These are phyloP conservation scores for Ophiostoma pallidulum DNA, from an alignment of 2,329 filamentous ascomycete species.

Conservation along the genomic window DNA sequence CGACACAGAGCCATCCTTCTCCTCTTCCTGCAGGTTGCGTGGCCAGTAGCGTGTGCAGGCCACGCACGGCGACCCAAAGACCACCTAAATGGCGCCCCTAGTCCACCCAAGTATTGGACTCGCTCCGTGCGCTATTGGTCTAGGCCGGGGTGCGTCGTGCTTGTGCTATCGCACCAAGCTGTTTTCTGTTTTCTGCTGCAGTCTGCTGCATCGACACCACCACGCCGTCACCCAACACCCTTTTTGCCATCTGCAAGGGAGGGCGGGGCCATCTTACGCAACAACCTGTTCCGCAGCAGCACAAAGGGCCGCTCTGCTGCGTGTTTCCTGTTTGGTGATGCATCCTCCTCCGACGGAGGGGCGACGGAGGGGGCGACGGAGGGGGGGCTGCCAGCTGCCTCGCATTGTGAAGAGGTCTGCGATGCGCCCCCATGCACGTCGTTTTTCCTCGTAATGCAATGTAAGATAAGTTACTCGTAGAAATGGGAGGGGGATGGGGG, in stretches of 20 bases:
- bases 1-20: too few relatives aligned
- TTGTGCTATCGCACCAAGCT: constrained; percentile 2
- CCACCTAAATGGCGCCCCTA: neutral
- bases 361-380: too few relatives aligned
- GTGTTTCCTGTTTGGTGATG: neutral
- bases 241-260: constrained; percentile 6
- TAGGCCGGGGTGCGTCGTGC: constrained; percentile 1
- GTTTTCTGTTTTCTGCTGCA: too few relatives aligned
- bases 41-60: neutral
- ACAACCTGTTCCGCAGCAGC: neutral
- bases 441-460: too few relatives aligned
- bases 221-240: neutral
- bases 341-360: too few relatives aligned
- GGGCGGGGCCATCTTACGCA: constrained; percentile 2
- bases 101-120: constrained; percentile 8
- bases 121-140: constrained; percentile 13
- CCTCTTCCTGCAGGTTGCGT: too few relatives aligned
- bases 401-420: too few relatives aligned
- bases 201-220: neutral
- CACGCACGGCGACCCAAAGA: constrained; percentile 2
- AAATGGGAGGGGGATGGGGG: neutral
- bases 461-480: too few relatives aligned
- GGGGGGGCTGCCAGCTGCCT: too few relatives aligned
- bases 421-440: too few relatives aligned
- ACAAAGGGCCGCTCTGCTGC: neutral